Evolutionary conservation across 2,329 filamentous ascomycete genomes (phyloP).

Genomic region (Aureobasidium sp.): DNA sequence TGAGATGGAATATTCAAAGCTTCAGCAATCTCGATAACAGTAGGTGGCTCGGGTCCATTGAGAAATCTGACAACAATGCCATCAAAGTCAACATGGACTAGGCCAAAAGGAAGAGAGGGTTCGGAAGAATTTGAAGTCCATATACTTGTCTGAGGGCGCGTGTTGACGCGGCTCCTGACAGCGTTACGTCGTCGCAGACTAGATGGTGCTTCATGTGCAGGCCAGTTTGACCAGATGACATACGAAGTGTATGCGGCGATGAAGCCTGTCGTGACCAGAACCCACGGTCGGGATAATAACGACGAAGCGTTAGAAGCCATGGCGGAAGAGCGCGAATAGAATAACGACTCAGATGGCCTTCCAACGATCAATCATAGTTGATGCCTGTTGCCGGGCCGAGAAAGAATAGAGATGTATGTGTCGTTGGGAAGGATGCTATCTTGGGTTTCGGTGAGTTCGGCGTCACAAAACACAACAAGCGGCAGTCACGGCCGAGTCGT

Average conservation of each 20-base stretch:
- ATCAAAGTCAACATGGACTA: neutral
- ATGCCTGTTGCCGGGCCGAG: neutral
- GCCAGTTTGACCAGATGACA: constrained; percentile 43
- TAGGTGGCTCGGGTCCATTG: constrained; percentile 7
- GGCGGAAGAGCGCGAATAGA: neutral
- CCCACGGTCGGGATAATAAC: constrained; percentile 33
- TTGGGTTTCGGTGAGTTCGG: neutral
- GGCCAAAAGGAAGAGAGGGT: neutral
- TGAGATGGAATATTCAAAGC: constrained; percentile 1
- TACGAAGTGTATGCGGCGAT: constrained; percentile 51
- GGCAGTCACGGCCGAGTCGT: neutral
- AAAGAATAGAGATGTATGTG: neutral
- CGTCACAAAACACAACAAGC: neutral
- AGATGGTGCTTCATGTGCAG: constrained; percentile 20
- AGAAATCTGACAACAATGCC: constrained; percentile 7
- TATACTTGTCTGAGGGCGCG: neutral
- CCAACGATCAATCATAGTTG: constrained; percentile 8
- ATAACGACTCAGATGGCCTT: neutral
- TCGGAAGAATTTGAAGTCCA: neutral
- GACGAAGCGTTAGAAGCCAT: constrained; percentile 7
- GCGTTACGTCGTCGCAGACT: constrained; percentile 58
- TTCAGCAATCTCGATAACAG: neutral
- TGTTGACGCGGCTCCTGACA: constrained; percentile 39
- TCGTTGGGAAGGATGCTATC: neutral
- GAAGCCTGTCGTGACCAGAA: constrained; percentile 48